These are phyloP conservation scores for Solanum clarkiae DNA, from an alignment of 257 asterid genomes.

Conservation along the genomic window DNA sequence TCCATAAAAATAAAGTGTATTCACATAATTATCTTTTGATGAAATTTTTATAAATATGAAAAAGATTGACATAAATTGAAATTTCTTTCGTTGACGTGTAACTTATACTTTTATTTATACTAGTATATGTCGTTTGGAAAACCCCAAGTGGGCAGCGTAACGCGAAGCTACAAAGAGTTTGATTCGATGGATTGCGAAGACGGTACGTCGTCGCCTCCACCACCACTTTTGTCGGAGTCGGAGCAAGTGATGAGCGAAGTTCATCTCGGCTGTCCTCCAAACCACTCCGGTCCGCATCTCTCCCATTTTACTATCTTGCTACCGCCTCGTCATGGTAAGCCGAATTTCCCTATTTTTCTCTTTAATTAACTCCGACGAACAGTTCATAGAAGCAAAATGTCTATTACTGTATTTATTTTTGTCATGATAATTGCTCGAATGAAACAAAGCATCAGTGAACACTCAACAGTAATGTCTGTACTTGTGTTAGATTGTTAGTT, in stretches of 20 bases:
- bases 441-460: background rate
- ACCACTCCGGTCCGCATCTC: conserved; percentile 40
- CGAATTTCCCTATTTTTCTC: background rate
- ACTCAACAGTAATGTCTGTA: background rate
- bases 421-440: background rate
- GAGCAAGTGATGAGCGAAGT: conserved; percentile 94
- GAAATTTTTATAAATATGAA: too few species aligned
- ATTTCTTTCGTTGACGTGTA: too few species aligned
- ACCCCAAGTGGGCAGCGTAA: background rate
- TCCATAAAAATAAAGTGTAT: too few species aligned
- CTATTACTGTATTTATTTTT: background rate
- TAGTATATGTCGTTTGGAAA: background rate
- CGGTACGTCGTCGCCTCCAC: background rate
- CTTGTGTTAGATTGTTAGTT: background rate
- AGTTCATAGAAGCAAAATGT: background rate
- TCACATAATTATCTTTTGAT: too few species aligned
- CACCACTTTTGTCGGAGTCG: conserved; percentile 20
- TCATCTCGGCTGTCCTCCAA: conserved; percentile 90
- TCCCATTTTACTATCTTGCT: conserved; percentile 57
- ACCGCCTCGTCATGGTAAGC: conserved; percentile 32
- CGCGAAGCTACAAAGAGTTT: background rate
- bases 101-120: too few species aligned
- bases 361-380: background rate
- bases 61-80: too few species aligned
- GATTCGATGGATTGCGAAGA: conserved; percentile 19